Conservation (phyloP, 768 basidiomycete species). For the Rhodocollybia butyracea region DNA sequence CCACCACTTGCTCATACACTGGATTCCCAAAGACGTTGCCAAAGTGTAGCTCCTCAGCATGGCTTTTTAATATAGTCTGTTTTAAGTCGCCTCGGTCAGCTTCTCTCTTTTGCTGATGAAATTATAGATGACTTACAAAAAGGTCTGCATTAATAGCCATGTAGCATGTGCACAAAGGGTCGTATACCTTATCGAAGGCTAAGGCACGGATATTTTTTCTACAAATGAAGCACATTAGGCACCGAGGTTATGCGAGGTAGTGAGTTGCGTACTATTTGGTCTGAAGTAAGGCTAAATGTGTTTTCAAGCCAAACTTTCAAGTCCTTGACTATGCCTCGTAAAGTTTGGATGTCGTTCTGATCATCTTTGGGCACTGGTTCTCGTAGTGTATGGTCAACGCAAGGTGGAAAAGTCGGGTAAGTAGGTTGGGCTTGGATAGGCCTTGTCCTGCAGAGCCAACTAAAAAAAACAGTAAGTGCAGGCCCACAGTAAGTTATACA, state of each 20-base stretch:
- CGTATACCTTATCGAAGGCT: background rate
- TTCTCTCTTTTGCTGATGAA: background rate
- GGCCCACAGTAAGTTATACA: too few species aligned
- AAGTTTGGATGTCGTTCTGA: background rate
- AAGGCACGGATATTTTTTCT: background rate
- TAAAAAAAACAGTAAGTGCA: too few species aligned
- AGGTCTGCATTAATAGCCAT: background rate
- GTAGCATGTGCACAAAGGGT: background rate
- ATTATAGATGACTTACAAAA: background rate
- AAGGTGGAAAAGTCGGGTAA: too few species aligned
- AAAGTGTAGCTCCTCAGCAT: background rate
- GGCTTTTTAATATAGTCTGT: background rate
- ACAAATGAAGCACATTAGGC: too few species aligned
- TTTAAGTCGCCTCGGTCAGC: background rate
- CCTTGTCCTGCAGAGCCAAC: too few species aligned
- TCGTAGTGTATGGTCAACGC: too few species aligned
- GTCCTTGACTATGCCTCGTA: background rate
- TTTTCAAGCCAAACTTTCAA: background rate
- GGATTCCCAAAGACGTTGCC: background rate
- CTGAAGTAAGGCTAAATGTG: background rate
- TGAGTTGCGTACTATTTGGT: background rate
- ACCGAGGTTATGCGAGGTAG: too few species aligned
- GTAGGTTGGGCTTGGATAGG: too few species aligned
- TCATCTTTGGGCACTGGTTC: too few species aligned
- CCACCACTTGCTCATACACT: background rate